These are phyloP conservation scores for Neurospora sp. DNA, from an alignment of 2,329 filamentous ascomycete genomes.

Conservation along the genomic window DNA sequence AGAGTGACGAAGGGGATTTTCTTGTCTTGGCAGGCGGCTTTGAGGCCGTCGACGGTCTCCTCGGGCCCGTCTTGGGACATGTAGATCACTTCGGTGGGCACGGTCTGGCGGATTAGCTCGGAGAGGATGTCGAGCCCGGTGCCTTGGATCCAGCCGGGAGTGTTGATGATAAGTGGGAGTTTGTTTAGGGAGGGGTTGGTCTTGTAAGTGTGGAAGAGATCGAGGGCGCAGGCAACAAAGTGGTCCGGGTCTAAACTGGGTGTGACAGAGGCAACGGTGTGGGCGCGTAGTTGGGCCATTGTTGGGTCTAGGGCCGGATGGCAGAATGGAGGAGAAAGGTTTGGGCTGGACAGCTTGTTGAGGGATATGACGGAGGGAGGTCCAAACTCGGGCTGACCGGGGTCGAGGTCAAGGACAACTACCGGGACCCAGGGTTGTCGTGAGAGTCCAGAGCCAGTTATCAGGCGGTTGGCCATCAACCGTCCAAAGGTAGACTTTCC, in stretches of 20 bases:
- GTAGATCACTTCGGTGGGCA: slow-evolving; percentile 55
- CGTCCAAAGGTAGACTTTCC: slow-evolving; percentile 69
- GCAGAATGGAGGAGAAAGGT: slow-evolving; percentile 59
- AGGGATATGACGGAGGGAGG: slow-evolving; percentile 62
- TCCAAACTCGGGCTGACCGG: slow-evolving; percentile 67
- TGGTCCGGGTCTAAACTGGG: slow-evolving; percentile 58
- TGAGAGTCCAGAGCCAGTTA: slow-evolving; percentile 35
- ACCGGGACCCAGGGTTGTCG: slow-evolving; percentile 27
- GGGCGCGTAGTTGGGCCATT: slow-evolving; percentile 43
- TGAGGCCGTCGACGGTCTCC: slow-evolving; percentile 46
- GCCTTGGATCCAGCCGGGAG: slow-evolving; percentile 63
- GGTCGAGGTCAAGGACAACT: slow-evolving; percentile 65
- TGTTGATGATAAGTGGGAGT: slow-evolving; percentile 60
- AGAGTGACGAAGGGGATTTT: slow-evolving; percentile 38
- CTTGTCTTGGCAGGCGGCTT: slow-evolving; percentile 28
- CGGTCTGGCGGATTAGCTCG: slow-evolving; percentile 42
- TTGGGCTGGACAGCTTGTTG: slow-evolving; percentile 47
- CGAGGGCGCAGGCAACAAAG: slow-evolving; percentile 53
- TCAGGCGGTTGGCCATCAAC: slow-evolving; percentile 54
- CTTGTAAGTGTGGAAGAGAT: slow-evolving; percentile 52
- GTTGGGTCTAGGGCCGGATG: slow-evolving; percentile 36
- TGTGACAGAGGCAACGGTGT: slow-evolving; percentile 56
- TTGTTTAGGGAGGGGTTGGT: slow-evolving; percentile 28
- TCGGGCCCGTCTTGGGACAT: slow-evolving; percentile 55
- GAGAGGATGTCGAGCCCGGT: slow-evolving; percentile 57